Evolutionary conservation across 176 grass and related monocot species (phyloP).

Genomic region (Rhynchospora pubera): DNA sequence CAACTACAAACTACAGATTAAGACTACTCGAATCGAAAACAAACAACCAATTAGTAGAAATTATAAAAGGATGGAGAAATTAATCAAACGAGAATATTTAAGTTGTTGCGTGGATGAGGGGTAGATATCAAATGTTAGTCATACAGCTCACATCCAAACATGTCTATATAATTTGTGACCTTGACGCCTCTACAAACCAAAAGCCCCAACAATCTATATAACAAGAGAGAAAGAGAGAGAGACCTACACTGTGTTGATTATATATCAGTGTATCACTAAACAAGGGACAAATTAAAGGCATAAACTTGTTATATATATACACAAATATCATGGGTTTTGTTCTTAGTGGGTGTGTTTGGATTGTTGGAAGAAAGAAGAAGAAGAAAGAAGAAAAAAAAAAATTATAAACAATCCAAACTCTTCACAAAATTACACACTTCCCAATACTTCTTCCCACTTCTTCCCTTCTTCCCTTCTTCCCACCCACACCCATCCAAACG

Average conservation of each 20-base stretch:
- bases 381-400: too few relatives aligned
- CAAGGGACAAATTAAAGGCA: not conserved
- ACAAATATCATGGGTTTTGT: slow-evolving; percentile 10
- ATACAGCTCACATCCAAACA: slow-evolving; percentile 16
- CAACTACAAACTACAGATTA: not conserved
- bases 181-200: slow-evolving; percentile 7
- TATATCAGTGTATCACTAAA: not conserved
- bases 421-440: too few relatives aligned
- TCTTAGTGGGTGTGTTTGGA: too few relatives aligned
- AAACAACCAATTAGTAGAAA: not conserved
- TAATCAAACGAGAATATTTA: not conserved
- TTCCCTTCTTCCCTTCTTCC: too few relatives aligned
- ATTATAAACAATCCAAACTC: too few relatives aligned
- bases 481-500: too few relatives aligned
- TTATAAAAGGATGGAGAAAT: not conserved
- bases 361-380: too few relatives aligned
- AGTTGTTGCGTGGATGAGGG: slow-evolving; percentile 2
- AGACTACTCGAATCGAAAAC: not conserved
- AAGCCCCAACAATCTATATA: not conserved
- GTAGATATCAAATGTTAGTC: slow-evolving; percentile 16
- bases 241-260: not conserved
- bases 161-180: not conserved
- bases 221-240: not conserved
- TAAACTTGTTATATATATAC: not conserved
- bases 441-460: too few relatives aligned